Base-by-base conservation (phyloP, 1,139 yeast genomes). In the Pneumocystis carinii region DNA sequence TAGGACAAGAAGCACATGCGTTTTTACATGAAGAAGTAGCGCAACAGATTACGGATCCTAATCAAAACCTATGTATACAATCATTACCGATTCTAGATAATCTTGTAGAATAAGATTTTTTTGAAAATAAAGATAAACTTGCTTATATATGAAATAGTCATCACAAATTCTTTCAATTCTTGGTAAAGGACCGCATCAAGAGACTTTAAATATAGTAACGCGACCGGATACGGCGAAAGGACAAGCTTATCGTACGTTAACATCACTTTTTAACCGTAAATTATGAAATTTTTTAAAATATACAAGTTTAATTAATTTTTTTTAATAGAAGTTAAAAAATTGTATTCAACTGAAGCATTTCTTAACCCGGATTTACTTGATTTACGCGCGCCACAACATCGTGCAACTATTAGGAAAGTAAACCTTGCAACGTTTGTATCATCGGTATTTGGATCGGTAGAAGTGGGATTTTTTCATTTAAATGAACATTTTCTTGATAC, bases 381-480 rank as follows among this genome's bases (percentile, higher is more conserved):
- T 72, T 24, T 73, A 70, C 66, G 63, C 12, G 61, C 57, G 2
- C 62, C 65, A 7, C 48, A 63, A 15, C 65, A 66, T 60, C 39
- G 64, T 29, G 59, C 85, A 29, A 84, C 92, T 0, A 73, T 90
- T 55, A 82, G 95, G 66, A 87, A 90, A 69, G 87, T 90, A 1
- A 92, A 92, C 70, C 75, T 92, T 68, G 88, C 96, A 0, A 89
- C 96, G 0, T 92, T 90, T 71, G 77, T 89, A 59, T 81, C 90
- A 17, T 95, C 97, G 0, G 83, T 94, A 1, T 78, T 90, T 41
- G 95, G 96, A 62, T 81, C 88, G 6, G 80, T 87, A 65, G 94
- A 88, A 67, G 86, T 88, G 61, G 97, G 97, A 0, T 90, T 92
- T 72, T 87, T 85, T 74, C 85, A 86, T 71, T 78, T 92, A 68